Evolutionary conservation across 2,329 filamentous ascomycete genomes (phyloP).

Genomic region (Didymella lethalis): DNA sequence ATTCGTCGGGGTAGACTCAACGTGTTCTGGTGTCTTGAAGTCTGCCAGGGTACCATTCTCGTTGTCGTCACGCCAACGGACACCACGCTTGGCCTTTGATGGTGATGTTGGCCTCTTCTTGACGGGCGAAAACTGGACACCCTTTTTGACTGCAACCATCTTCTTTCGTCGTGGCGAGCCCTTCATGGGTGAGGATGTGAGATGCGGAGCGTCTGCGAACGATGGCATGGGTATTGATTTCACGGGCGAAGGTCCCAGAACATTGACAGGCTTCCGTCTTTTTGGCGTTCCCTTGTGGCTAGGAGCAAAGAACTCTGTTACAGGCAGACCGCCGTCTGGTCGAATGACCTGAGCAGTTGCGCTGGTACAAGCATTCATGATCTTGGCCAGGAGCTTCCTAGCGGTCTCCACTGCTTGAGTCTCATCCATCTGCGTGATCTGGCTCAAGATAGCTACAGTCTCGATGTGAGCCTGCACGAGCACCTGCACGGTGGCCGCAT

Average conservation of each 20-base stretch:
- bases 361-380: constrained; percentile 78
- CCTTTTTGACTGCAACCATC: constrained; percentile 69
- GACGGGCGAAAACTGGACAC: constrained; percentile 80
- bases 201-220: constrained; percentile 46
- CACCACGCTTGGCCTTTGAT: constrained; percentile 71
- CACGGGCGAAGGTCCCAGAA: constrained; percentile 58
- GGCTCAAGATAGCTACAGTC: constrained; percentile 81
- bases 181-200: constrained; percentile 72
- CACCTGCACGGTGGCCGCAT: constrained; percentile 79
- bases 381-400: constrained; percentile 75
- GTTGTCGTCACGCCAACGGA: constrained; percentile 92
- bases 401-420: constrained; percentile 83
- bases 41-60: constrained; percentile 87
- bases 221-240: constrained; percentile 50
- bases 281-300: constrained; percentile 79
- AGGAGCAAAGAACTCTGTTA: constrained; percentile 73
- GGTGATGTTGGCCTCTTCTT: constrained; percentile 70
- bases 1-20: constrained; percentile 64
- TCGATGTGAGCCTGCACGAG: constrained; percentile 92
- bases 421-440: constrained; percentile 82
- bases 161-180: constrained; percentile 83
- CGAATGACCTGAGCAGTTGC: constrained; percentile 86
- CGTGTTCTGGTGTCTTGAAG: constrained; percentile 85
- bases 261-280: constrained; percentile 63
- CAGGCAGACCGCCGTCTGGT: constrained; percentile 75